Percentiles rank a stretch among this genome's conserved stretches.
phyloP scores from a whole-genome alignment of 352 stramenopile genomes.

The Phytophthora parvispora region DNA sequence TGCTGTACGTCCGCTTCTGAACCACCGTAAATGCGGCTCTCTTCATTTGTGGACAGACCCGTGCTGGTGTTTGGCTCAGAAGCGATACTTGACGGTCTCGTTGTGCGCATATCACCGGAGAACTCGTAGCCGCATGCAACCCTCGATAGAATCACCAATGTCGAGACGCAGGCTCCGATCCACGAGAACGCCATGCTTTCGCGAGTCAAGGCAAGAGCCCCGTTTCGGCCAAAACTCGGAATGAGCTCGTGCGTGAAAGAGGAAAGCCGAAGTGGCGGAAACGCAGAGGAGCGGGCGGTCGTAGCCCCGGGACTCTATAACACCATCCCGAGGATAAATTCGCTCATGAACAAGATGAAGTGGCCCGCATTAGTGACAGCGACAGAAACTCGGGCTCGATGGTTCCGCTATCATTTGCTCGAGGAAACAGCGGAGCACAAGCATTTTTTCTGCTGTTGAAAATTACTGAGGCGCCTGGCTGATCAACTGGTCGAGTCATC shows the following conservation, averaged over 20 bases:
- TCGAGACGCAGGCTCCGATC: not conserved
- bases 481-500: not conserved
- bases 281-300: not conserved
- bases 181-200: constrained; percentile 6
- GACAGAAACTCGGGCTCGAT: not conserved
- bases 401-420: not conserved
- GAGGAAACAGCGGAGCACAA: no score
- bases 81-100: not conserved
- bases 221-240: not conserved
- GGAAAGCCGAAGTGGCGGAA: constrained; percentile 15
- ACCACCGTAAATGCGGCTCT: constrained; percentile 73
- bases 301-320: constrained; percentile 1
- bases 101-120: not conserved
- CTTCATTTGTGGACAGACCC: constrained; percentile 38
- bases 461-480: not conserved
- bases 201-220: not conserved
- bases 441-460: not conserved
- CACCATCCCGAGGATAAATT: constrained; percentile 33
- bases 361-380: not conserved
- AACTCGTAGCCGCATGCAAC: constrained; percentile 4
- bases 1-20: constrained; percentile 53
- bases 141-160: not conserved
- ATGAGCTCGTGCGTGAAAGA: not conserved
- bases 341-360: constrained; percentile 1
- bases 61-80: constrained; percentile 1